Evolutionary conservation across 306 rosid species (phyloP).

Genomic region (Vachellia pachyceras): DNA sequence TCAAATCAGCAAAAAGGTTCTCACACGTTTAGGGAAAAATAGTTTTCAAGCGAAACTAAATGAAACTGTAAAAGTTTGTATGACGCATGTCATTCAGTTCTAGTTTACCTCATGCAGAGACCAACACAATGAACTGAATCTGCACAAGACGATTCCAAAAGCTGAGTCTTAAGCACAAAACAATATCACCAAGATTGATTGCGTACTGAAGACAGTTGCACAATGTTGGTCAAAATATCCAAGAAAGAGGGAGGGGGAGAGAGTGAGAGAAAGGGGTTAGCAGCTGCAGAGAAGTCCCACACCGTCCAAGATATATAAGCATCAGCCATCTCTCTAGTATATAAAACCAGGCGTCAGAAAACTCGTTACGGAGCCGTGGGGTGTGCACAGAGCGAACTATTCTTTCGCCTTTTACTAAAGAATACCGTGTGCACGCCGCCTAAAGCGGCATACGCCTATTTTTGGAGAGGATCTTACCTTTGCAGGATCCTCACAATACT

Average conservation of each 20-base stretch:
- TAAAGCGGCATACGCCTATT: constrained; percentile 38
- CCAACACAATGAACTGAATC: too few species aligned
- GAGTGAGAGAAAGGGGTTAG: too few species aligned
- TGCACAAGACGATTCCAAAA: too few species aligned
- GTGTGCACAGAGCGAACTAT: constrained; percentile 58
- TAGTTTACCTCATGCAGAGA: not conserved
- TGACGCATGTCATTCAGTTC: not conserved
- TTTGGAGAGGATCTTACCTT: not conserved
- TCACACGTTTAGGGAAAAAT: too few species aligned
- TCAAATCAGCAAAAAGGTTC: too few species aligned
- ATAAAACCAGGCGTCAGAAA: not conserved
- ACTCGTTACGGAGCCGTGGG: constrained; percentile 40
- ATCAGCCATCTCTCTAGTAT: not conserved
- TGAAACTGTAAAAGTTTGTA: not conserved
- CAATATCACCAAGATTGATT: too few species aligned
- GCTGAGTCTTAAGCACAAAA: not conserved
- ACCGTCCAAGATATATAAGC: not conserved
- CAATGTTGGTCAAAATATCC: too few species aligned
- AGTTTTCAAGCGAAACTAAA: not conserved
- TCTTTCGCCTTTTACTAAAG: constrained; percentile 81
- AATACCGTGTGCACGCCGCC: constrained; percentile 52
- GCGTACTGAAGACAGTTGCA: not conserved
- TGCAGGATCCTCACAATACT: not conserved
- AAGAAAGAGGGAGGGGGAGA: too few species aligned
- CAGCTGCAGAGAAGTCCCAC: constrained; percentile 15